phyloP scores from a whole-genome alignment of 805 yeast species.

The Ogataea corticis region DNA sequence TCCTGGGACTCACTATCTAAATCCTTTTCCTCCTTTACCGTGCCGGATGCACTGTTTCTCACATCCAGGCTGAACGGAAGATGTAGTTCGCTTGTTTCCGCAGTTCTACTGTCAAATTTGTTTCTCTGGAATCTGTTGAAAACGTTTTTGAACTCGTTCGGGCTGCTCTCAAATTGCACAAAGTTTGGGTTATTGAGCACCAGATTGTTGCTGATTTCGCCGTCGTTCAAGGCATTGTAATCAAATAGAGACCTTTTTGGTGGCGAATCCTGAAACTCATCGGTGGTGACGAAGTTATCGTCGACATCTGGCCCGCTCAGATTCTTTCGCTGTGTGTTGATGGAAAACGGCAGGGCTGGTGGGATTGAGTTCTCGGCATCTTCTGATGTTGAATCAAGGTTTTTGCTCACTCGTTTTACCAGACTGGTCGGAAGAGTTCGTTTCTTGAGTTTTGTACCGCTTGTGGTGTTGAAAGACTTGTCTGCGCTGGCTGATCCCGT shows the following conservation, averaged over 20 bases:
- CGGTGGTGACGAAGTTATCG: conserved; percentile 27
- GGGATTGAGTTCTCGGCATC: conserved; percentile 23
- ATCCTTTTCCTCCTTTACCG: conserved; percentile 27
- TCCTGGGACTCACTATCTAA: conserved; percentile 36
- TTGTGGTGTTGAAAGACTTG: conserved; percentile 3
- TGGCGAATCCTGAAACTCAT: conserved; percentile 43
- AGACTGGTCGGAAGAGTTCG: conserved; percentile 49
- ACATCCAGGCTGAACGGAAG: conserved; percentile 20
- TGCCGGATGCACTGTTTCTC: not conserved
- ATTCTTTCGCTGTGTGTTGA: conserved; percentile 22
- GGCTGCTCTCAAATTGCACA: conserved; percentile 42
- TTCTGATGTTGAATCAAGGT: conserved; percentile 53
- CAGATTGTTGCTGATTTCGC: conserved; percentile 38
- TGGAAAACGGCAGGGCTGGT: conserved; percentile 27
- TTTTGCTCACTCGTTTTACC: conserved; percentile 41
- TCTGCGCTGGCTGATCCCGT: not conserved
- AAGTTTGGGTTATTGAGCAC: conserved; percentile 28
- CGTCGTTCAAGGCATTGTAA: conserved; percentile 42
- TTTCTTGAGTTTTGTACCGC: conserved; percentile 43
- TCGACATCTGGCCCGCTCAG: conserved; percentile 14
- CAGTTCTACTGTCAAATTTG: conserved; percentile 13
- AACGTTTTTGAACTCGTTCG: conserved; percentile 45
- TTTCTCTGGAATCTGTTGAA: conserved; percentile 39
- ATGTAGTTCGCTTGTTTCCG: conserved; percentile 5
- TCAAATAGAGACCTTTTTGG: conserved; percentile 54